A percentile compares a stretch with the other conserved stretches of the same genome.
phyloP scores from a whole-genome alignment of 2,329 filamentous ascomycete species.

The Talaromyces sp. region DNA sequence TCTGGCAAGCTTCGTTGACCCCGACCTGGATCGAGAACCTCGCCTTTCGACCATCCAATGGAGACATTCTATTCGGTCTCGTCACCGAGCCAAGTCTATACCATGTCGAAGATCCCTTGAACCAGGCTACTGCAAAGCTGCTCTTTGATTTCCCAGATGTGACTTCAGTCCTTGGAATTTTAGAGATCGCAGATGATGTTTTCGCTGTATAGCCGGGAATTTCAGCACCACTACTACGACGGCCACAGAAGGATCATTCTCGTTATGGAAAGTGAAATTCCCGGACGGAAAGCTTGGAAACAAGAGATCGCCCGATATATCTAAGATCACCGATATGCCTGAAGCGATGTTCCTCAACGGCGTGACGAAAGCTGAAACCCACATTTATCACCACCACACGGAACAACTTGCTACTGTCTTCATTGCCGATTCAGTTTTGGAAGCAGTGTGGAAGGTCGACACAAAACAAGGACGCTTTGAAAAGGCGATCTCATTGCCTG shows the following conservation, averaged over 20 bases:
- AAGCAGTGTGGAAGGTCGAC: background rate
- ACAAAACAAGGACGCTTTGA: background rate
- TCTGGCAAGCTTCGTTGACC: background rate
- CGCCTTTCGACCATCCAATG: background rate
- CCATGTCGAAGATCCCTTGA: background rate
- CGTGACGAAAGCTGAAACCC: background rate
- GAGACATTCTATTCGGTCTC: background rate
- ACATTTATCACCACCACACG: background rate
- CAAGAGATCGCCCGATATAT: background rate
- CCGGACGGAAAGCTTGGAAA: background rate
- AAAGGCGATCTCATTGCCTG: background rate
- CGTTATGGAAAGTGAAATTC: background rate
- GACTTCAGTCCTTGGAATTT: background rate
- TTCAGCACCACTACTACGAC: background rate
- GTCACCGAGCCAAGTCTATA: background rate
- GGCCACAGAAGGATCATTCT: background rate
- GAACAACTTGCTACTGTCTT: background rate
- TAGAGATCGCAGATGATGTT: background rate
- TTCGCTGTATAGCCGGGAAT: background rate
- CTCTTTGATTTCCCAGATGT: background rate
- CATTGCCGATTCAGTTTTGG: background rate
- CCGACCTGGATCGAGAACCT: background rate
- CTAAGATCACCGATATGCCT: background rate
- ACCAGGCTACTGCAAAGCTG: background rate
- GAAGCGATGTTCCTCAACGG: conserved; percentile 42